Base-by-base conservation (phyloP, 1,284 basidiomycete genomes). In the Pseudomicrostroma phylloplanum region DNA sequence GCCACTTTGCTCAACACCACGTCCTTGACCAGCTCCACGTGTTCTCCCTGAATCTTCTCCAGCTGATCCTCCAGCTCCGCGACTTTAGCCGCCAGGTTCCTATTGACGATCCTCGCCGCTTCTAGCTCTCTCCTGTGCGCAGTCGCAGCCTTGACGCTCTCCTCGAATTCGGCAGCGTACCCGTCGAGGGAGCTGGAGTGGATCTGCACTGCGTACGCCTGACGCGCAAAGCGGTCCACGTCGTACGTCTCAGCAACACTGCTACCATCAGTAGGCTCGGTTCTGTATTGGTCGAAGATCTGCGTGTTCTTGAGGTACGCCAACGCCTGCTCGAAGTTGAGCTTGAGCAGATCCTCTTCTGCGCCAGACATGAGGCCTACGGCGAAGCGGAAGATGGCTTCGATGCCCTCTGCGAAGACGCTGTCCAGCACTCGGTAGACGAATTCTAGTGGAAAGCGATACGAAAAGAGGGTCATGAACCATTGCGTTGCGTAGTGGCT, bases 391-490 rank as follows among this genome's bases (percentile, higher is more conserved):
- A 98, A 97, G 56, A 97, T 88, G 0, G 94, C 91, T 80, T 98
- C 94, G 62, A 97, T 91, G 2, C 94, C 94, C 76, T 90, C 96
- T 0, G 96, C 96, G 64, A 98, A 87, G 61, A 92, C 91, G 73
- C 89, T 89, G 79, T 94, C 92, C 74, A 93, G 90, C 80, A 98
- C 92, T 72, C 94, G 87, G 75, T 92, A 96, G 2, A 97, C 94
- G 48, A 97, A 85, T 11, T 92, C 88, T 57, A 96, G 82, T 0
- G 94, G 94, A 78, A 96, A 96, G n/a, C 94, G 92, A 73, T 55
- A 64, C 26, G 64, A 70, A 59, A 61, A 57, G 51, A 25, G 60
- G 49, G 94, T 98, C 79, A 98, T 84, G 81, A 97, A 96, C 94
- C 96, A 98, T 75, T 96, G 92, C 17, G 89, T 92, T 15, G 84